Conservation (phyloP, 208 protist species). For the Crithidia brevicula region DNA sequence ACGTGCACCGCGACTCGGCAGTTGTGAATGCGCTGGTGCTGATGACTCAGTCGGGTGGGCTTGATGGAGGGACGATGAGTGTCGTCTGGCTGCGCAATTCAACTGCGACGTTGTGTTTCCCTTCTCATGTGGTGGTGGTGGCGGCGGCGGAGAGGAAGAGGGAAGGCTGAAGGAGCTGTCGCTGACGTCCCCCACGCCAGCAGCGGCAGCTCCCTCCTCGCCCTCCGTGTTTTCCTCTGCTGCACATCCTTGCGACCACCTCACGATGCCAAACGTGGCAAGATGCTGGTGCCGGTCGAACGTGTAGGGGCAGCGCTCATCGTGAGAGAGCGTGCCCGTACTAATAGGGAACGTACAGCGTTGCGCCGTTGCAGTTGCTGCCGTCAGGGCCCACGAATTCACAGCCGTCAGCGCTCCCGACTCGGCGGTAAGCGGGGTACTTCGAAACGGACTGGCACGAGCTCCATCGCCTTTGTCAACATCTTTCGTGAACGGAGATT, state of each 20-base stretch:
- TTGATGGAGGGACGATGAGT: no score
- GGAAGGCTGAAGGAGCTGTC: not conserved
- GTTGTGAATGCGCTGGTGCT: no score
- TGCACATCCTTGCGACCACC: slow-evolving; percentile 58
- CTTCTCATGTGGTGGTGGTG: no score
- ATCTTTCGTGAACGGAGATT: not conserved
- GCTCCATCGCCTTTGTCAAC: no score
- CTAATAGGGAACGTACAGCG: slow-evolving; percentile 17
- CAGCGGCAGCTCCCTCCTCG: not conserved
- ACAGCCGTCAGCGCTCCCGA: slow-evolving; percentile 13
- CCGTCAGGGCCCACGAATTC: slow-evolving; percentile 16
- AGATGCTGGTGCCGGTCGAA: slow-evolving; percentile 58
- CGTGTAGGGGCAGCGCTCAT: slow-evolving; percentile 29
- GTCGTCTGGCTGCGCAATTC: no score
- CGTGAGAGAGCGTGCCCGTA: slow-evolving; percentile 27
- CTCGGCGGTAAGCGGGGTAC: not conserved
- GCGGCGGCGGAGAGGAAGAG: not conserved
- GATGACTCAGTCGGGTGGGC: no score
- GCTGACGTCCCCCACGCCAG: not conserved
- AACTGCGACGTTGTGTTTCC: no score
- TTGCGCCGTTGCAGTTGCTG: slow-evolving; percentile 1
- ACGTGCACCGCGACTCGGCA: not conserved
- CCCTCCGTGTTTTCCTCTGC: slow-evolving; percentile 5
- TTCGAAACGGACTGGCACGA: not conserved
- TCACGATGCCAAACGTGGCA: slow-evolving; percentile 38